phyloP scores from a whole-genome alignment of 768 basidiomycete genomes.

The Suillus sp. region DNA sequence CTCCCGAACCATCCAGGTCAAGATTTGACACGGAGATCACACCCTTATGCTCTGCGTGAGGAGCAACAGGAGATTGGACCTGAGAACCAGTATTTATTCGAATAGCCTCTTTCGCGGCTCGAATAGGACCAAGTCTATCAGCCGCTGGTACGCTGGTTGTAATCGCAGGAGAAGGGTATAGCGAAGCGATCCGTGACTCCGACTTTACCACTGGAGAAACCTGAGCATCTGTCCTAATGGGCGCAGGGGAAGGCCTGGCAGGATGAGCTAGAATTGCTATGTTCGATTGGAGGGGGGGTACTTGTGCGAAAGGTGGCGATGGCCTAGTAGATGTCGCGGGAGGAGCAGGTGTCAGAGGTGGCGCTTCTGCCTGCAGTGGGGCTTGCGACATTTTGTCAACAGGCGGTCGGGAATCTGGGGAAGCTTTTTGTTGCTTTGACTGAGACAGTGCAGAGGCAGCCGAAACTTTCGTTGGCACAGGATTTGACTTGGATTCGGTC shows the following conservation, averaged over 20 bases:
- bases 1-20: neutral
- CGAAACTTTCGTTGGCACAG: neutral
- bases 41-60: constrained; percentile 3
- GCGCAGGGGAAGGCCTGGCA: neutral
- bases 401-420: neutral
- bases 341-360: constrained; percentile 11
- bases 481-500: neutral
- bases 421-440: neutral
- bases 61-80: constrained; percentile 17
- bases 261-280: neutral
- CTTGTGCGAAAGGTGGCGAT: neutral
- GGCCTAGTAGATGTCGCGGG: neutral
- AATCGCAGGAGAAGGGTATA: constrained; percentile 13
- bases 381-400: neutral
- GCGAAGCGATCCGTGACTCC: constrained; percentile 20
- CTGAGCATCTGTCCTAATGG: constrained; percentile 14
- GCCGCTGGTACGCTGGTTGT: constrained; percentile 10
- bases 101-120: constrained; percentile 34
- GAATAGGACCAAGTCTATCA: constrained; percentile 37
- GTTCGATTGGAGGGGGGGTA: neutral
- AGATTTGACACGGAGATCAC: neutral
- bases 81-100: constrained; percentile 10
- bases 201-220: constrained; percentile 18
- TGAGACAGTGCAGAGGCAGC: neutral
- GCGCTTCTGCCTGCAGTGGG: neutral